phyloP scores from a whole-genome alignment of 2,329 filamentous ascomycete genomes.

The Hypoxylon sp. region DNA sequence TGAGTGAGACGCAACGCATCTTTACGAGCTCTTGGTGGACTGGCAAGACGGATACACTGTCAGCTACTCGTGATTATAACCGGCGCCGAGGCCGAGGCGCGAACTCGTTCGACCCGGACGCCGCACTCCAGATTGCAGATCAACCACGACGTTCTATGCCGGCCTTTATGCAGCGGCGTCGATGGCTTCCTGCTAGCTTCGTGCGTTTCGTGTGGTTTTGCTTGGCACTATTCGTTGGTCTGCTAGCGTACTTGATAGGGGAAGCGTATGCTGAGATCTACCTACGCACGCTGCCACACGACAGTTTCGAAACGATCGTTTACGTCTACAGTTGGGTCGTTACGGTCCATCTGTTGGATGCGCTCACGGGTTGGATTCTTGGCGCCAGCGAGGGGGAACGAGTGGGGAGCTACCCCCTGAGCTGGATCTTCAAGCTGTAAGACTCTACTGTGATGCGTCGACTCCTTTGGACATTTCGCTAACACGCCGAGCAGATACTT shows the following conservation, averaged over 20 bases:
- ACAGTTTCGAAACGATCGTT: slow-evolving; percentile 71
- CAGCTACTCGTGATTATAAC: slow-evolving; percentile 51
- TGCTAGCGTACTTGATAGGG: slow-evolving; percentile 72
- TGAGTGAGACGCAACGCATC: slow-evolving; percentile 73
- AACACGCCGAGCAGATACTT: slow-evolving; percentile 60
- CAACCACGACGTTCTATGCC: slow-evolving; percentile 40
- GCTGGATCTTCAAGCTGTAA: slow-evolving; percentile 75
- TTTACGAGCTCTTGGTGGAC: slow-evolving; percentile 74
- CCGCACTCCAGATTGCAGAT: slow-evolving; percentile 38
- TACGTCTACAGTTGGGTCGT: slow-evolving; percentile 77
- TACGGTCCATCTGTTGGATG: slow-evolving; percentile 71
- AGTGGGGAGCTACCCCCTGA: slow-evolving; percentile 74
- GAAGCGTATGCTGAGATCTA: slow-evolving; percentile 76
- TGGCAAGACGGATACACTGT: slow-evolving; percentile 60
- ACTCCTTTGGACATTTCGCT: slow-evolving; percentile 24
- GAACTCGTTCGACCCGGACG: slow-evolving; percentile 52
- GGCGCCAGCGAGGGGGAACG: slow-evolving; percentile 71
- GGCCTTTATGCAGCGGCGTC: slow-evolving; percentile 55
- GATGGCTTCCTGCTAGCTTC: slow-evolving; percentile 72
- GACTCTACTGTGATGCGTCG: slow-evolving; percentile 36
- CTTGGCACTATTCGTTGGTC: slow-evolving; percentile 66
- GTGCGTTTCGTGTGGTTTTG: slow-evolving; percentile 76
- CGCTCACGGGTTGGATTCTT: slow-evolving; percentile 71
- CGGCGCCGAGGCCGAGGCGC: slow-evolving; percentile 49
- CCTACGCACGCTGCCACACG: slow-evolving; percentile 70